These are phyloP conservation scores for Cyclotella cryptica DNA, from an alignment of 108 stramenopile genomes.

Conservation along the genomic window DNA sequence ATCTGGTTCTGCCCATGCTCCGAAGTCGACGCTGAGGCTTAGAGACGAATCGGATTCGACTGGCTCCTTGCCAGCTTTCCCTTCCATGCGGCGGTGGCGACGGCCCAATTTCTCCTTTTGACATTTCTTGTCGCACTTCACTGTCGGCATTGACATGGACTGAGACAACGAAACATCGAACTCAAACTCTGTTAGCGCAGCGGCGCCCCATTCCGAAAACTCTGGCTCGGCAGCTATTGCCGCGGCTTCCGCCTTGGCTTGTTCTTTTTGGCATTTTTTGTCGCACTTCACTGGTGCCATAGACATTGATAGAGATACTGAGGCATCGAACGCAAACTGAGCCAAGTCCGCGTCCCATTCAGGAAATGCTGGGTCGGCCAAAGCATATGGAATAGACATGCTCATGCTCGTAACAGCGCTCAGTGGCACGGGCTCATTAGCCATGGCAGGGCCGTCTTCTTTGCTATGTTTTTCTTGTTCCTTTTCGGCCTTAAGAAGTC, in stretches of 20 bases:
- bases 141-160: background rate
- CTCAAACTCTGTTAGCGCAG: background rate
- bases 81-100: background rate
- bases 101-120: constrained; percentile 1
- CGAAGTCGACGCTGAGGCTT: no score
- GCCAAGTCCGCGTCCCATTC: background rate
- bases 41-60: no score
- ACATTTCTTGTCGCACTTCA: constrained; percentile 20
- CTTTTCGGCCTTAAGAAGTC: constrained; percentile 3
- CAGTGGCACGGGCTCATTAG: background rate
- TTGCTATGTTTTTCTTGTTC: background rate
- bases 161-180: constrained; percentile 8
- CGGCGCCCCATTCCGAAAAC: constrained; percentile 14
- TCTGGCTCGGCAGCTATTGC: background rate
- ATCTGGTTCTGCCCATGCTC: no score
- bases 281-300: background rate
- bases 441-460: background rate
- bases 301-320: constrained; percentile 12
- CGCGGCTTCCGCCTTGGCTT: background rate
- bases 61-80: no score
- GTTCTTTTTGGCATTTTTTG: constrained; percentile 12
- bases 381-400: background rate
- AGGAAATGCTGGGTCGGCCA: background rate
- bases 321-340: constrained; percentile 5
- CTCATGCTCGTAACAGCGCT: background rate